phyloP scores from a whole-genome alignment of 176 grass and related monocot species.

The Oryza punctata region DNA sequence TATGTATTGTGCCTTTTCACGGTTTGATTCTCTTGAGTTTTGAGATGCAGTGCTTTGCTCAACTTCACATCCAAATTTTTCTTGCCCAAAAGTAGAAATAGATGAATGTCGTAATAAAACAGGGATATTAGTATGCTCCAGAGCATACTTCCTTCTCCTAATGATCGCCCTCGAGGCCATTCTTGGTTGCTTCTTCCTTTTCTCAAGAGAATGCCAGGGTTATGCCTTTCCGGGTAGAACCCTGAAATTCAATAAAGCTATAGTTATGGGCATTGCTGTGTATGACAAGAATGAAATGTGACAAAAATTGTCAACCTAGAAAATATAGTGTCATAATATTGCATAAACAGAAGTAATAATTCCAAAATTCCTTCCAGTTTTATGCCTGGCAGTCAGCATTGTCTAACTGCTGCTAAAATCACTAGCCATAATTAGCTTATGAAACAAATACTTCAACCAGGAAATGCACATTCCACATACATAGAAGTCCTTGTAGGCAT shows the following conservation, averaged over 20 bases:
- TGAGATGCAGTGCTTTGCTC: constrained; percentile 32
- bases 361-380: not conserved
- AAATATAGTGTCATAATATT: not conserved
- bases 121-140: constrained; percentile 44
- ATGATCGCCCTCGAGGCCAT: constrained; percentile 80
- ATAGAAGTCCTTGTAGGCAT: not conserved
- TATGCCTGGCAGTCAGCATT: not conserved
- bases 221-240: constrained; percentile 51
- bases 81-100: constrained; percentile 50
- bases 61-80: constrained; percentile 42
- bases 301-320: not conserved
- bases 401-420: not conserved
- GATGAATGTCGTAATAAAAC: constrained; percentile 40
- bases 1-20: constrained; percentile 23
- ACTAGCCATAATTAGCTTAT: not conserved
- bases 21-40: constrained; percentile 33
- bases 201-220: constrained; percentile 39
- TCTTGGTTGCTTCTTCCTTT: constrained; percentile 54
- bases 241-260: constrained; percentile 50
- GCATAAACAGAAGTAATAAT: not conserved
- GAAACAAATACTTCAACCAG: not conserved
- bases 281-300: not conserved
- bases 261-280: constrained; percentile 7
- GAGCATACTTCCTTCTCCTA: constrained; percentile 59
- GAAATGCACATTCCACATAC: not conserved